These are phyloP conservation scores for Lentinus tigrinus DNA, from an alignment of 768 basidiomycete species.

Conservation along the genomic window DNA sequence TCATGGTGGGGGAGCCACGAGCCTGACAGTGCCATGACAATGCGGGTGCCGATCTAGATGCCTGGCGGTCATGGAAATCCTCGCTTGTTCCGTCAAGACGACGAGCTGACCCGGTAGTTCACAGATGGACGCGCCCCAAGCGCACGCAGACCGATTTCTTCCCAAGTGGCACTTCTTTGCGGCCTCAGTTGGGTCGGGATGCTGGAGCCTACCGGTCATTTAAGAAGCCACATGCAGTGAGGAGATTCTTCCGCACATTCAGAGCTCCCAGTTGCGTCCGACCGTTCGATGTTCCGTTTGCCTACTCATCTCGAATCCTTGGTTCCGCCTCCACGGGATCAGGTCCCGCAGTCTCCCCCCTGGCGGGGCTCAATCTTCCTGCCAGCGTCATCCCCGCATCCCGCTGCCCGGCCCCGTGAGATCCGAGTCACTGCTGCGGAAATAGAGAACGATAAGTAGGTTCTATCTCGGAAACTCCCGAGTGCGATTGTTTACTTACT, in stretches of 20 bases:
- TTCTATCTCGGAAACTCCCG: constrained; percentile 17
- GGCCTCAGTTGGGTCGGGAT: constrained; percentile 13
- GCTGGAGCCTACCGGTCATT: constrained; percentile 13
- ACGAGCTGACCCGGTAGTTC: background rate
- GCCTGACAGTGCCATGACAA: constrained; percentile 12
- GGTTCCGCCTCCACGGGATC: constrained; percentile 53
- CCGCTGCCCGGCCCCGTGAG: constrained; percentile 44
- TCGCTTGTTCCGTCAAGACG: constrained; percentile 1
- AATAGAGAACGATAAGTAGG: constrained; percentile 72
- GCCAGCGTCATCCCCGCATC: constrained; percentile 45
- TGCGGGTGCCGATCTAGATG: constrained; percentile 3
- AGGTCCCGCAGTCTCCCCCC: constrained; percentile 41
- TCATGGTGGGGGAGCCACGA: background rate
- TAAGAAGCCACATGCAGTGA: constrained; percentile 15
- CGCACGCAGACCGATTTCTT: constrained; percentile 4
- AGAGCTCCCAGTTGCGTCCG: constrained; percentile 7
- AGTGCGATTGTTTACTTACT: constrained; percentile 2
- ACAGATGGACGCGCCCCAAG: background rate
- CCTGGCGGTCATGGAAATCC: constrained; percentile 1
- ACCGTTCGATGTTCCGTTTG: constrained; percentile 44
- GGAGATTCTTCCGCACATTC: constrained; percentile 9
- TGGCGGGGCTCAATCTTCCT: constrained; percentile 60
- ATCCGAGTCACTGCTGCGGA: constrained; percentile 64
- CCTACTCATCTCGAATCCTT: constrained; percentile 60
- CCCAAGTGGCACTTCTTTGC: constrained; percentile 11